phyloP scores from a whole-genome alignment of 208 protist genomes.

The Giardia muris region DNA sequence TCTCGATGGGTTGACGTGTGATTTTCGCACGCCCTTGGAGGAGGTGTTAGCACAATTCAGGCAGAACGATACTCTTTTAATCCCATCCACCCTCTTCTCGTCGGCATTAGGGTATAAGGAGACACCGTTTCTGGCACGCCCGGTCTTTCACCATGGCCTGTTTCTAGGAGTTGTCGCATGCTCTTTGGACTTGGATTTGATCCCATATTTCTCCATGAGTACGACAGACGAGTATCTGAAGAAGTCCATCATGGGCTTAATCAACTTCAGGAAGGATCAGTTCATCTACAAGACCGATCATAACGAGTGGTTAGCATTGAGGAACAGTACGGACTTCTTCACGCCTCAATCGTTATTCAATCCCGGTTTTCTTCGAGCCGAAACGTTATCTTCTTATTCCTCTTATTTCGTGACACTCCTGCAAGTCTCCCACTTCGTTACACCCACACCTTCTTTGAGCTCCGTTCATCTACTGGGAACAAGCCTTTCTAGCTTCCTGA shows the following conservation, averaged over 20 bases:
- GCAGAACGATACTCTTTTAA: background rate
- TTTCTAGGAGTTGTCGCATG: background rate
- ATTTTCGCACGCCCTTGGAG: background rate
- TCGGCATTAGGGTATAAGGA: background rate
- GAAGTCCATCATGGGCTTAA: background rate
- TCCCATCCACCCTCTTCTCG: background rate
- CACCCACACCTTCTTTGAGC: no score
- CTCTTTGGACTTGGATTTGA: background rate
- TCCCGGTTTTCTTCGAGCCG: background rate
- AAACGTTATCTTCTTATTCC: no score
- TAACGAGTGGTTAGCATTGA: background rate
- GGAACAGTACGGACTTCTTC: background rate
- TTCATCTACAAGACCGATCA: background rate
- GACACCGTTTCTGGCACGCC: background rate
- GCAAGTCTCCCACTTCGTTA: no score
- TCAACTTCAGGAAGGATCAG: background rate
- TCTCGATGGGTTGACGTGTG: background rate
- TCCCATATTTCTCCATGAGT: background rate
- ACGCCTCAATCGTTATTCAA: background rate
- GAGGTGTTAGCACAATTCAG: background rate
- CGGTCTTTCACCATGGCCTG: background rate
- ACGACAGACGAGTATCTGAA: background rate
- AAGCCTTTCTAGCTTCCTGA: no score
- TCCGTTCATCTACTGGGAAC: no score
- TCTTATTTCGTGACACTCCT: no score